Evolutionary conservation across 1,284 basidiomycete genomes (phyloP).

Genomic region (Ceratobasidium sp.): DNA sequence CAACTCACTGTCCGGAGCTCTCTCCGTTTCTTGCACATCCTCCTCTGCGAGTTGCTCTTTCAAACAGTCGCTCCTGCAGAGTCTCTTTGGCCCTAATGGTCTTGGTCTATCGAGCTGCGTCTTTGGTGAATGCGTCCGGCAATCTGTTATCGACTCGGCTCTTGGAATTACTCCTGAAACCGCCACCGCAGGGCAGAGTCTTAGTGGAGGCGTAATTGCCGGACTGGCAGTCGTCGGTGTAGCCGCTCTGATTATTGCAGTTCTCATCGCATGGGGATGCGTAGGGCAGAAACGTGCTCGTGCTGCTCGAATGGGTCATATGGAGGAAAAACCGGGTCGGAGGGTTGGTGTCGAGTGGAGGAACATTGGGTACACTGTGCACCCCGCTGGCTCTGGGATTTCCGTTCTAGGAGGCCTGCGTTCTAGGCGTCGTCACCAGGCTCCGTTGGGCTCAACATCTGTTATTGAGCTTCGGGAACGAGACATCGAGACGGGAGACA

Average conservation of each 20-base stretch:
- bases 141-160: slow-evolving; percentile 76
- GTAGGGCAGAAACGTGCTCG: slow-evolving; percentile 73
- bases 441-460: slow-evolving; percentile 15
- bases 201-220: slow-evolving; percentile 86
- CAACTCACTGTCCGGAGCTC: slow-evolving; percentile 68
- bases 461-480: slow-evolving; percentile 14
- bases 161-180: slow-evolving; percentile 55
- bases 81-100: slow-evolving; percentile 79
- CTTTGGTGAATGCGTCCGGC: slow-evolving; percentile 90
- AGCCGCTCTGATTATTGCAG: slow-evolving; percentile 70
- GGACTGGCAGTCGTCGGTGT: slow-evolving; percentile 85
- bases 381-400: slow-evolving; percentile 14
- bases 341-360: slow-evolving; percentile 78
- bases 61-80: slow-evolving; percentile 74
- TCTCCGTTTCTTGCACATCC: slow-evolving; percentile 75
- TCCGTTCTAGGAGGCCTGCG: slow-evolving; percentile 20
- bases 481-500: slow-evolving; percentile 53
- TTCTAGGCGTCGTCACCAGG: not conserved
- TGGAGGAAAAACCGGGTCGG: slow-evolving; percentile 53
- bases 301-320: slow-evolving; percentile 54
- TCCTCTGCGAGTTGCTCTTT: slow-evolving; percentile 76
- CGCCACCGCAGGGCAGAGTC: slow-evolving; percentile 57
- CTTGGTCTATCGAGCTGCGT: slow-evolving; percentile 77
- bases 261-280: slow-evolving; percentile 72
- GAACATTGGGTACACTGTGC: slow-evolving; percentile 76